Base-by-base conservation (phyloP, 768 basidiomycete genomes). In the Mycena metata region DNA sequence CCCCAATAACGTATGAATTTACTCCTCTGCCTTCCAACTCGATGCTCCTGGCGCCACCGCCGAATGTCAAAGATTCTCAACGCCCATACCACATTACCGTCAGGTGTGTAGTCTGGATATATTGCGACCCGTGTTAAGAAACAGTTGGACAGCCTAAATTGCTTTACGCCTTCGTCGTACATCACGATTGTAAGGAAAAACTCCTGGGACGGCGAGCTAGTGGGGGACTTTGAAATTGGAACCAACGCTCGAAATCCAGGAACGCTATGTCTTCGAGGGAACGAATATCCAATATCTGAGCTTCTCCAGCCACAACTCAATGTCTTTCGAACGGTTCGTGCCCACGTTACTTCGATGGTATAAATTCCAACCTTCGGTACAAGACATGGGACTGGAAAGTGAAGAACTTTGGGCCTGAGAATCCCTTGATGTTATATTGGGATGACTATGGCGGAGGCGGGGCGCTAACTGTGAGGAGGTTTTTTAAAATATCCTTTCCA, bases 191-290 rank as follows among this genome's bases (percentile, higher is more conserved):
- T 88, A 58, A 75, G 79, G 26, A 78, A 81, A 54, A 78, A 77
- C n/a, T 76, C 80, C 5, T 80, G 79, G 73, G 77, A 82, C 19
- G 84, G 85, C 0, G 83, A 85, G 33, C 46, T 82, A 0, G 78
- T 87, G 13, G 85, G 84, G 13, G 83, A 86, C 47, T 87, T 87
- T 60, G 85, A 87, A 83, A 30, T 86, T 57, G 63, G 75, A 35
- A 75, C 16, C 35, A 75, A 74, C 23, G 72, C 76, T 36, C 79
- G 75, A 45, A 82, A 75, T 66, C 70, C 74, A 11, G 75, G 70
- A 51, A 80, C 78, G 6, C 65, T 84, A 2, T 83, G 78, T 57
- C 69, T 83, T 19, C 76, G 79, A 24, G 81, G 79, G 9, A 79
- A 80, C 55, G 82, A 83, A 69, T 76, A 78, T 66, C 77, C 74